These are phyloP conservation scores for Rosa persica DNA, from an alignment of 306 rosid genomes.

Conservation along the genomic window DNA sequence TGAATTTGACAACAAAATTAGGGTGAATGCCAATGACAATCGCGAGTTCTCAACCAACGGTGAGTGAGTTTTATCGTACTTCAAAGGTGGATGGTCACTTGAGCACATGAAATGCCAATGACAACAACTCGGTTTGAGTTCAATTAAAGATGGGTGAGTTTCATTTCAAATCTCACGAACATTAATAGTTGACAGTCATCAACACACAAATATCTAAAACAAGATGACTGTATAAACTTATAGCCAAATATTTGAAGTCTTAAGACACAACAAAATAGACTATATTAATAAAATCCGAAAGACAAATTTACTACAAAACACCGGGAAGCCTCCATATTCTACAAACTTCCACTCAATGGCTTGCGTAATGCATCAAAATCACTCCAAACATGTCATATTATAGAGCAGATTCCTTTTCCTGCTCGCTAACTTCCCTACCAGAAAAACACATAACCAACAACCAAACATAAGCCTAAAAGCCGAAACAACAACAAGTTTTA, in stretches of 20 bases:
- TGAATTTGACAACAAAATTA: too few relatives aligned
- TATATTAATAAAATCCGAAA: neutral
- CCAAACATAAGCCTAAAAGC: neutral
- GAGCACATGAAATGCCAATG: too few relatives aligned
- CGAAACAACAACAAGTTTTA: neutral
- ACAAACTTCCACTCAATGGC: conserved; percentile 9
- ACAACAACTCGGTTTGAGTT: too few relatives aligned
- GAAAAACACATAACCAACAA: neutral
- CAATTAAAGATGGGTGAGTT: too few relatives aligned
- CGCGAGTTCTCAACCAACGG: too few relatives aligned
- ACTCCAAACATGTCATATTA: neutral
- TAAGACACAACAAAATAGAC: neutral
- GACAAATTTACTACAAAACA: neutral
- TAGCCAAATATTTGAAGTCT: neutral
- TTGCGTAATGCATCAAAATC: neutral
- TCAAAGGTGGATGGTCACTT: too few relatives aligned
- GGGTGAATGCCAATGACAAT: too few relatives aligned
- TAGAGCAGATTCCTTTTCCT: neutral
- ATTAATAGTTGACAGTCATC: too few relatives aligned
- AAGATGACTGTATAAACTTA: neutral
- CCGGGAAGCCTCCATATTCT: conserved; percentile 8
- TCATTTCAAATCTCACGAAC: too few relatives aligned
- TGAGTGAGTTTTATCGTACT: too few relatives aligned
- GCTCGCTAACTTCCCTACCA: conserved; percentile 13
- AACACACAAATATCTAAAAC: too few relatives aligned